Evolutionary conservation across 2,329 filamentous ascomycete species (phyloP).

Genomic region (Exophiala alcalophila): DNA sequence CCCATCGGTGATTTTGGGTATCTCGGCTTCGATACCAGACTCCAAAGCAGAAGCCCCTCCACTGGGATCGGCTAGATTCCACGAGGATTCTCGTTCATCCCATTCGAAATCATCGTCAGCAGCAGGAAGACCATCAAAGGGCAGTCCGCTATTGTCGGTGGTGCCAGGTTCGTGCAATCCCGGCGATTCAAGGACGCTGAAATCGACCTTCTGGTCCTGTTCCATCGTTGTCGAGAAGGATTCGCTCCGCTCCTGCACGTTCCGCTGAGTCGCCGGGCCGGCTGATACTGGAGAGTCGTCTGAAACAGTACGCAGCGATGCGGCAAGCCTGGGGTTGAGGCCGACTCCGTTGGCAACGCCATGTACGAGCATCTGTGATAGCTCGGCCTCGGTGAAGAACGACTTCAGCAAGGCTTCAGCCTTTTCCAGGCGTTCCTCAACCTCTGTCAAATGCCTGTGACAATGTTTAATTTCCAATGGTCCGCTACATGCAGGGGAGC

Average conservation of each 20-base stretch:
- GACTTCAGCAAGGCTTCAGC: conserved; percentile 22
- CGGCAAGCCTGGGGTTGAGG: not conserved
- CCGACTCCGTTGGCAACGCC: conserved; percentile 10
- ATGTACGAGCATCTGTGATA: conserved; percentile 23
- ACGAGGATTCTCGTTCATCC: conserved; percentile 25
- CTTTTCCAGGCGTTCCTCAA: conserved; percentile 25
- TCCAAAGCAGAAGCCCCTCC: conserved; percentile 1
- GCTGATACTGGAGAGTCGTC: not conserved
- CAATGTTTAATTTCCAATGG: not conserved
- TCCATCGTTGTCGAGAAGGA: conserved; percentile 4
- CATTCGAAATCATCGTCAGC: conserved; percentile 28
- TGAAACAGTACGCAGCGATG: not conserved
- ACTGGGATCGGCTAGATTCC: conserved; percentile 12
- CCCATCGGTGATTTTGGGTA: conserved; percentile 23
- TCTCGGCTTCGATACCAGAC: conserved; percentile 12
- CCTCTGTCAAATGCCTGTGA: conserved; percentile 26
- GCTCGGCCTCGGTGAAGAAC: conserved; percentile 21
- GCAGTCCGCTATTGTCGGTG: conserved; percentile 3
- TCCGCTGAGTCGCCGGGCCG: not conserved
- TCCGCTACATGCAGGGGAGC: not conserved
- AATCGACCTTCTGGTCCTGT: conserved; percentile 11
- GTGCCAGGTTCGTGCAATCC: not conserved
- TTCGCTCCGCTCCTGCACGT: not conserved
- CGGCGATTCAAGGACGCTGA: conserved; percentile 9
- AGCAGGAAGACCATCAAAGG: conserved; percentile 18